Percentiles rank a stretch among this genome's conserved stretches.
Evolutionary conservation across 331 rosid species (phyloP).

Genomic region (Saraca asoca): DNA sequence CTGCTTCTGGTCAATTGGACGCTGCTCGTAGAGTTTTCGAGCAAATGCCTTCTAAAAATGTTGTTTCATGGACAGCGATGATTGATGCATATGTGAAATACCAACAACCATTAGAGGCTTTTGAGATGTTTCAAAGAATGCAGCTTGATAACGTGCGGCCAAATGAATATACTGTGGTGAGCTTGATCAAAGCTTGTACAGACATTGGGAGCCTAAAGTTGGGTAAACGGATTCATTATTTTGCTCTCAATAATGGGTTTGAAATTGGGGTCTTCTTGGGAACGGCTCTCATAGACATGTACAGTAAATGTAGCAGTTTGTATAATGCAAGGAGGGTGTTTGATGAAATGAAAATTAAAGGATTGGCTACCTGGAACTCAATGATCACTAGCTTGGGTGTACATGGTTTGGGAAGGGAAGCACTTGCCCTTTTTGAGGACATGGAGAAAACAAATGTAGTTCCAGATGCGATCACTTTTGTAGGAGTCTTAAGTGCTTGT

Average conservation of each 20-base stretch:
- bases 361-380: conserved; percentile 74
- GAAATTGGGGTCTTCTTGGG: conserved; percentile 56
- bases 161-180: conserved; percentile 58
- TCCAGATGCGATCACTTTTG: conserved; percentile 70
- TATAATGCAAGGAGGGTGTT: conserved; percentile 56
- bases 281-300: conserved; percentile 69
- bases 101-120: conserved; percentile 50
- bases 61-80: conserved; percentile 73
- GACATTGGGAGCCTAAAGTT: conserved; percentile 53
- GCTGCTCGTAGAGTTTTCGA: conserved; percentile 48
- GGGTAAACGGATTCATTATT: conserved; percentile 58
- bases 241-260: conserved; percentile 51
- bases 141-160: conserved; percentile 51
- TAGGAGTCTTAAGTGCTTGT: conserved; percentile 64
- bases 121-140: conserved; percentile 64
- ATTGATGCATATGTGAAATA: conserved; percentile 57
- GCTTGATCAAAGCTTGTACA: conserved; percentile 59
- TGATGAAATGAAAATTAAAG: conserved; percentile 45
- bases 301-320: conserved; percentile 70
- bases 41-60: conserved; percentile 59
- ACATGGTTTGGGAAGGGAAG: conserved; percentile 59
- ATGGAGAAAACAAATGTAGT: conserved; percentile 45
- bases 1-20: conserved; percentile 42
- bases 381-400: conserved; percentile 79
- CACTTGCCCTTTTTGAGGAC: conserved; percentile 45